These are phyloP conservation scores for Cytospora schulzeri DNA, from an alignment of 2,329 filamentous ascomycete genomes.

Conservation along the genomic window DNA sequence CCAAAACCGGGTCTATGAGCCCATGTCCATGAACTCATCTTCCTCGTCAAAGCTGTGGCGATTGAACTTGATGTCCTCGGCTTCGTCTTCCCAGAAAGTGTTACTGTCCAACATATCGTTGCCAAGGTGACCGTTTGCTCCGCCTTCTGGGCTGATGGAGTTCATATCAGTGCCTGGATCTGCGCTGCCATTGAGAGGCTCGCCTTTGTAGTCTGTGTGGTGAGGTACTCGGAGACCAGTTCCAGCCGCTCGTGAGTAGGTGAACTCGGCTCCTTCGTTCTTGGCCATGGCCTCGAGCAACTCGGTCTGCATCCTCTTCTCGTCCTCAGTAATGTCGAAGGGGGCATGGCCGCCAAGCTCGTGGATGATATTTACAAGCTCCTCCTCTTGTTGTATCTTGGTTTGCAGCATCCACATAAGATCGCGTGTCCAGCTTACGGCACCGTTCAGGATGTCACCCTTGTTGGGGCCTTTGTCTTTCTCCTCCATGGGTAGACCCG, in stretches of 20 bases:
- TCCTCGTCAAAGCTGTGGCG: slow-evolving; percentile 59
- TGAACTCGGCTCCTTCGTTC: slow-evolving; percentile 74
- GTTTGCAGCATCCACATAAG: slow-evolving; percentile 95
- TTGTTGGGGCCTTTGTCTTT: slow-evolving; percentile 99
- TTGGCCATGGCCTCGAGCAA: slow-evolving; percentile 83
- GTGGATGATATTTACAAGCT: slow-evolving; percentile 74
- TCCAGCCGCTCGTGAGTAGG: slow-evolving; percentile 81
- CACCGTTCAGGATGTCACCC: slow-evolving; percentile 95
- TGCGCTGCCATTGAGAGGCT: slow-evolving; percentile 60
- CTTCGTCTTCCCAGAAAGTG: slow-evolving; percentile 31
- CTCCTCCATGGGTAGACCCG: slow-evolving; percentile 89
- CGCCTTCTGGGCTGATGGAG: slow-evolving; percentile 54
- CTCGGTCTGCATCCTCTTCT: slow-evolving; percentile 93
- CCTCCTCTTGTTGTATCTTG: slow-evolving; percentile 86
- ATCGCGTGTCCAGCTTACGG: slow-evolving; percentile 95
- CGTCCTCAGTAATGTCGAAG: slow-evolving; percentile 85
- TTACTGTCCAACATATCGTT: slow-evolving; percentile 28
- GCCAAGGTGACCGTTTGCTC: slow-evolving; percentile 23
- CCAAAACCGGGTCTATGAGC: slow-evolving; percentile 34
- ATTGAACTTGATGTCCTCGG: slow-evolving; percentile 73
- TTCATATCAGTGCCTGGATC: slow-evolving; percentile 40
- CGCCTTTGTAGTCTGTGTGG: slow-evolving; percentile 88
- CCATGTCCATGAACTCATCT: slow-evolving; percentile 86
- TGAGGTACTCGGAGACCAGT: slow-evolving; percentile 88
- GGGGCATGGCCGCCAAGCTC: slow-evolving; percentile 75